phyloP scores from a whole-genome alignment of 2,329 filamentous ascomycete genomes.

The Hypomyces rosellus region DNA sequence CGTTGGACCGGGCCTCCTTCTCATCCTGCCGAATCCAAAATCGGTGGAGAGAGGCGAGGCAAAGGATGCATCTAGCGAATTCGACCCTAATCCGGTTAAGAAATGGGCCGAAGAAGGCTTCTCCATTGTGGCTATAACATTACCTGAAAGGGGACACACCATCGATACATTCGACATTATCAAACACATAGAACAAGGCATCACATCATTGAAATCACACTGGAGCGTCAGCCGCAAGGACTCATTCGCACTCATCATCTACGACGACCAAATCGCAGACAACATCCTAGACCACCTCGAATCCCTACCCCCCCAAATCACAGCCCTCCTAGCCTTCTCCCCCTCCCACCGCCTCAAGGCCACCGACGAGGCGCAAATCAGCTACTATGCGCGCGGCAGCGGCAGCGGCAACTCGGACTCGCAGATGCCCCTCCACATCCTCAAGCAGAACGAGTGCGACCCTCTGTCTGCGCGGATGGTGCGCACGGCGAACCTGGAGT shows the following conservation, averaged over 20 bases:
- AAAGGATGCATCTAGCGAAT: background rate
- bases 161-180: background rate
- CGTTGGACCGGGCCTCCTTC: conserved; percentile 27
- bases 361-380: no score
- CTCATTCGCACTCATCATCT: no score
- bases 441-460: conserved; percentile 32
- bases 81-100: conserved; percentile 21
- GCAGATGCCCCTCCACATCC: no score
- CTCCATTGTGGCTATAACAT: conserved; percentile 20
- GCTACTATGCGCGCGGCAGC: no score
- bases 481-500: conserved; percentile 58
- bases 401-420: no score
- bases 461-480: conserved; percentile 49
- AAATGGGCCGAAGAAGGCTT: conserved; percentile 34
- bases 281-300: no score
- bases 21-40: conserved; percentile 17
- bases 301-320: no score
- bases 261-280: no score
- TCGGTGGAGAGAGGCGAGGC: conserved; percentile 6
- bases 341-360: no score
- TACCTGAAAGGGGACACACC: background rate
- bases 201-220: background rate
- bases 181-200: conserved; percentile 1
- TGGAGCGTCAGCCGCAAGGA: background rate
- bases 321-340: no score